A percentile compares a stretch with the other conserved stretches of the same genome.
Evolutionary conservation across 192 early-diverging fungal genomes (phyloP).

Genomic region (Radiomyces spectabilis): DNA sequence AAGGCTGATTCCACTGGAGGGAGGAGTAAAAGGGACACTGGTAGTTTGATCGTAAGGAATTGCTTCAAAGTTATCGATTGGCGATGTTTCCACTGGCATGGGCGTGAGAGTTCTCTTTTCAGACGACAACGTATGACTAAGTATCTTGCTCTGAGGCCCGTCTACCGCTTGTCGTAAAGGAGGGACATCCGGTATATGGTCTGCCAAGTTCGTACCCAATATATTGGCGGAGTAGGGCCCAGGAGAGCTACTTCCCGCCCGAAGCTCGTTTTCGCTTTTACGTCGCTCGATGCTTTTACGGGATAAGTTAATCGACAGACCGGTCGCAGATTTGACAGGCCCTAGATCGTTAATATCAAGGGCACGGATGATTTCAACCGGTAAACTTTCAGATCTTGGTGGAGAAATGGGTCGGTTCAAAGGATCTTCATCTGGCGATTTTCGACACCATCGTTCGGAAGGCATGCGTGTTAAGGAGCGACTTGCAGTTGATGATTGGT

Average conservation of each 20-base stretch:
- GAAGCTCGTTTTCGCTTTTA: conserved; percentile 10
- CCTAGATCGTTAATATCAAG: background rate
- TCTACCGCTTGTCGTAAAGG: too few relatives aligned
- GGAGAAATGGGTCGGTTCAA: background rate
- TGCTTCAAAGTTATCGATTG: background rate
- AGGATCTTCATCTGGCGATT: background rate
- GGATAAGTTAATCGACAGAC: conserved; percentile 6
- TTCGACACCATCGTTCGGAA: background rate
- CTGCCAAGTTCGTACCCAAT: too few relatives aligned
- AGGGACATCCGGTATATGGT: too few relatives aligned
- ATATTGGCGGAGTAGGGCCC: background rate
- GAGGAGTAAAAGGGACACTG: background rate
- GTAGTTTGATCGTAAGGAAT: conserved; percentile 1
- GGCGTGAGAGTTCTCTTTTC: too few relatives aligned
- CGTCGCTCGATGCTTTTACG: conserved; percentile 12
- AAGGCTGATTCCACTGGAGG: background rate
- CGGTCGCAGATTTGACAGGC: background rate
- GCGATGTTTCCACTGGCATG: too few relatives aligned
- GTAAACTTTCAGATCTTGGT: background rate
- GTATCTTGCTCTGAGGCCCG: too few relatives aligned
- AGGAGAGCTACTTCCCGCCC: background rate
- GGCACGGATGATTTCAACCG: background rate
- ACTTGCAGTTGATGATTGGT: too few relatives aligned
- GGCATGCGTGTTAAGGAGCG: background rate
- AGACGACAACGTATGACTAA: too few relatives aligned